Evolutionary conservation across 345 rosid species (phyloP).

Genomic region (Mangifera indica): DNA sequence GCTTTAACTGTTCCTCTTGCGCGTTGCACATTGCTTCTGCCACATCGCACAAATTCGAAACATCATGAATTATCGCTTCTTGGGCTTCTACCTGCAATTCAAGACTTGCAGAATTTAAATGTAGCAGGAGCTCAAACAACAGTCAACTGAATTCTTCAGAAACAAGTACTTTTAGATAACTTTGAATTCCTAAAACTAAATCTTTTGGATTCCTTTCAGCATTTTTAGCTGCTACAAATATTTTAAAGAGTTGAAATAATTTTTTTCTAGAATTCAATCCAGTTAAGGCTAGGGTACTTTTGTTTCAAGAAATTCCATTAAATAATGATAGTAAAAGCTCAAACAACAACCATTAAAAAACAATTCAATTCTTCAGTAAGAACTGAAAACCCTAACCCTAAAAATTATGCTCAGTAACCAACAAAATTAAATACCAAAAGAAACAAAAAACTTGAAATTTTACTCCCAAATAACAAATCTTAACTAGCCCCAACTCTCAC

Average conservation of each 20-base stretch:
- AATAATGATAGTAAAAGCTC: background rate
- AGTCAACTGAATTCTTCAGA: too few species aligned
- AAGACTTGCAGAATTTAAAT: background rate
- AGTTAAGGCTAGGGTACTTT: background rate
- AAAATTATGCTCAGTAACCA: background rate
- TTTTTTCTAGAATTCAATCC: background rate
- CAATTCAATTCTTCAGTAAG: background rate
- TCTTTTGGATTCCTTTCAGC: too few species aligned
- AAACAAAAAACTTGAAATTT: too few species aligned
- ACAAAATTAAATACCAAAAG: background rate
- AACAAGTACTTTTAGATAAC: too few species aligned
- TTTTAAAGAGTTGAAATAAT: too few species aligned
- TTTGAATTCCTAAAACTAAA: too few species aligned
- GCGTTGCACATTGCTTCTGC: slow-evolving; percentile 59
- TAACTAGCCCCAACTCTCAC: background rate
- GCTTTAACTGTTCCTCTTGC: slow-evolving; percentile 43
- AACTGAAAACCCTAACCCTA: background rate
- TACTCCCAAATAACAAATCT: too few species aligned
- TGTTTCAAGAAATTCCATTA: too few species aligned
- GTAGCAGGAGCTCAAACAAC: too few species aligned
- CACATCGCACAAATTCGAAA: slow-evolving; percentile 58
- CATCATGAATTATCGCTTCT: slow-evolving; percentile 49
- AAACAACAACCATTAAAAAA: background rate
- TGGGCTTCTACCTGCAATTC: slow-evolving; percentile 61
- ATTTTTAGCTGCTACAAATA: too few species aligned